Evolutionary conservation across 2,329 filamentous ascomycete species (phyloP).

Genomic region (Calonectria henricotiae): DNA sequence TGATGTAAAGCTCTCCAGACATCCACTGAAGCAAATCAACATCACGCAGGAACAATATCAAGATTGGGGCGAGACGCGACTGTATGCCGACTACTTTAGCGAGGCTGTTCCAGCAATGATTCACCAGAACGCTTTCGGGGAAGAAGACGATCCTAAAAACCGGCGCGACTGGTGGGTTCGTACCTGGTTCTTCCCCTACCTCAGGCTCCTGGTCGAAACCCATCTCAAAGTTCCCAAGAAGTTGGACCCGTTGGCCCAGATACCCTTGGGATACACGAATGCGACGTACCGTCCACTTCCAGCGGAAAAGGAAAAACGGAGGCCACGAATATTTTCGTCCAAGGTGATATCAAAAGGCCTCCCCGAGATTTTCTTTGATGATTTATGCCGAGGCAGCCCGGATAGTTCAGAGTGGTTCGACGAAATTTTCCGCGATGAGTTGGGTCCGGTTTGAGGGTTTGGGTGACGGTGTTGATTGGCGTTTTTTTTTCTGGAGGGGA

Average conservation of each 20-base stretch:
- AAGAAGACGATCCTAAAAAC: background rate
- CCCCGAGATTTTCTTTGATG: background rate
- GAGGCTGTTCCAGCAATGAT: conserved; percentile 9
- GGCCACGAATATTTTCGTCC: background rate
- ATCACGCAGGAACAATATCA: background rate
- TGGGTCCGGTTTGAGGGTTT: background rate
- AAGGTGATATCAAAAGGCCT: background rate
- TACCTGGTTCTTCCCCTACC: conserved; percentile 10
- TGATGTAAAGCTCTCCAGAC: background rate
- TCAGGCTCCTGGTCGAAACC: background rate
- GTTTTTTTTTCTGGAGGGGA: no score
- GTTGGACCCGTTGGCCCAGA: background rate
- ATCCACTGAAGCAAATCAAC: background rate
- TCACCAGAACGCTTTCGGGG: background rate
- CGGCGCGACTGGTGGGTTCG: conserved; percentile 8
- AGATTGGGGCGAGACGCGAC: background rate
- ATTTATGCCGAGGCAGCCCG: background rate
- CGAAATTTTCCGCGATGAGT: conserved; percentile 1
- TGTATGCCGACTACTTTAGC: conserved; percentile 20
- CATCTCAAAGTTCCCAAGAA: background rate
- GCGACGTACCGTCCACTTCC: background rate
- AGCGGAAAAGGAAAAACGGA: background rate
- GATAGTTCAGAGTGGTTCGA: background rate
- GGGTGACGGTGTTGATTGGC: background rate
- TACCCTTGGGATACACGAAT: background rate